phyloP scores from a whole-genome alignment of 352 stramenopile species.

The Pythium myriotylum region DNA sequence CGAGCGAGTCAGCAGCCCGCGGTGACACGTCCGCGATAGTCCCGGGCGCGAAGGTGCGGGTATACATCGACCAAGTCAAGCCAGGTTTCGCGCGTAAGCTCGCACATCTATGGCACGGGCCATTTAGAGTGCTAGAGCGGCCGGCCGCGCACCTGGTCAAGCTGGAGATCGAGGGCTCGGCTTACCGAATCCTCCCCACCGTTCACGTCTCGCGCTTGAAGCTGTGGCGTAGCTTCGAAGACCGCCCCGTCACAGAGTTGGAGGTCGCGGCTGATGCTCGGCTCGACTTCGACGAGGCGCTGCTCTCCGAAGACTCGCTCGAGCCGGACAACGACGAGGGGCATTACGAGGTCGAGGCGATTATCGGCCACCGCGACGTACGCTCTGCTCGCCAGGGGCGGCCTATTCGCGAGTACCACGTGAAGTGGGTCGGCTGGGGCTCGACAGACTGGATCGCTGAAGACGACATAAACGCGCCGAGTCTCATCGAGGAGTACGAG shows the following conservation, averaged over 20 bases:
- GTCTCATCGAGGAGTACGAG: constrained; percentile 16
- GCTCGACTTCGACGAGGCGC: constrained; percentile 30
- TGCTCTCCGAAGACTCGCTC: constrained; percentile 27
- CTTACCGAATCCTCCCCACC: constrained; percentile 13
- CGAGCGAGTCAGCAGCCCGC: too few relatives aligned
- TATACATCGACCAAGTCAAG: constrained; percentile 28
- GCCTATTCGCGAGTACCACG: constrained; percentile 12
- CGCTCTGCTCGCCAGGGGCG: constrained; percentile 9
- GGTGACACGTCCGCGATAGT: background rate
- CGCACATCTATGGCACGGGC: constrained; percentile 30
- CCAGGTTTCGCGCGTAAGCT: constrained; percentile 23
- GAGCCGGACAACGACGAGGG: constrained; percentile 15
- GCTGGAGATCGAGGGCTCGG: constrained; percentile 12
- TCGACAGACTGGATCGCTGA: constrained; percentile 18
- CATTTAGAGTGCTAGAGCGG: constrained; percentile 23
- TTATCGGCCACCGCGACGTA: constrained; percentile 1
- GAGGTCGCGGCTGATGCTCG: constrained; percentile 3
- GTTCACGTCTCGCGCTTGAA: constrained; percentile 24
- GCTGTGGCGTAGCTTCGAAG: background rate
- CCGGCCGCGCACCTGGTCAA: constrained; percentile 1
- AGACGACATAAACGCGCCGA: constrained; percentile 10
- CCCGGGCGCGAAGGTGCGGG: constrained; percentile 22
- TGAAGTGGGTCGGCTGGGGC: constrained; percentile 22
- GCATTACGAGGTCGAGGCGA: constrained; percentile 23
- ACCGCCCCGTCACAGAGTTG: constrained; percentile 1